Conservation (phyloP, 371 early-diverging fungal species). For the Haplosporangium sp. region DNA sequence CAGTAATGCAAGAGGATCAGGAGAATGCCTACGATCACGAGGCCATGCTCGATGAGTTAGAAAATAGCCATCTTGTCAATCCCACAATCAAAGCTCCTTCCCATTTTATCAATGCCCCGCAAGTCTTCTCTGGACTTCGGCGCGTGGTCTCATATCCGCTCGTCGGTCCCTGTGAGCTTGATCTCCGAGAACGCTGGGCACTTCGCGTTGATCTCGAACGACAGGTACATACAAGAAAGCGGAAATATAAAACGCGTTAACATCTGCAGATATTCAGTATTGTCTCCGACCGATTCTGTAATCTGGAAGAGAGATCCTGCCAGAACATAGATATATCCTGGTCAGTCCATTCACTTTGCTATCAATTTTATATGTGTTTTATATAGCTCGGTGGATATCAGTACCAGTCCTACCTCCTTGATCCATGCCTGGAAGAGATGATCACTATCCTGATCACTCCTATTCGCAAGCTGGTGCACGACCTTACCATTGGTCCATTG, state of each 20-base stretch:
- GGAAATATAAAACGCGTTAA: not conserved
- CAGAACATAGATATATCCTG: no score
- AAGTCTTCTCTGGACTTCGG: conserved; percentile 33
- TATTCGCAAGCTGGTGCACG: conserved; percentile 63
- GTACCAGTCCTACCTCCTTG: conserved; percentile 90
- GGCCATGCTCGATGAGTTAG: conserved; percentile 25
- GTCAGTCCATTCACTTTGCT: not conserved
- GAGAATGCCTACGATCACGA: conserved; percentile 25
- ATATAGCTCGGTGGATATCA: conserved; percentile 79
- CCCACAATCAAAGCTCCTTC: conserved; percentile 32
- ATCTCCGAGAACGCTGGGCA: conserved; percentile 23
- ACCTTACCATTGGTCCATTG: conserved; percentile 42
- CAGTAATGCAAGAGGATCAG: conserved; percentile 16
- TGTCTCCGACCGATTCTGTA: no score
- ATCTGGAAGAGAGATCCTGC: no score
- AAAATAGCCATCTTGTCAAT: conserved; percentile 5
- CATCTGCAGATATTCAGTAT: no score
- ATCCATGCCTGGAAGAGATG: conserved; percentile 82
- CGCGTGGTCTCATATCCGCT: conserved; percentile 14
- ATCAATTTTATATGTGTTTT: not conserved
- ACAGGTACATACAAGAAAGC: not conserved
- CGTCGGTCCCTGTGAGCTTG: conserved; percentile 29
- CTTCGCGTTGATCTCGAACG: conserved; percentile 19
- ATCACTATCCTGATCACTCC: conserved; percentile 71
- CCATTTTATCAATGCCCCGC: conserved; percentile 23